phyloP scores from a whole-genome alignment of 768 basidiomycete species.

The Fomitopsis pulvina region DNA sequence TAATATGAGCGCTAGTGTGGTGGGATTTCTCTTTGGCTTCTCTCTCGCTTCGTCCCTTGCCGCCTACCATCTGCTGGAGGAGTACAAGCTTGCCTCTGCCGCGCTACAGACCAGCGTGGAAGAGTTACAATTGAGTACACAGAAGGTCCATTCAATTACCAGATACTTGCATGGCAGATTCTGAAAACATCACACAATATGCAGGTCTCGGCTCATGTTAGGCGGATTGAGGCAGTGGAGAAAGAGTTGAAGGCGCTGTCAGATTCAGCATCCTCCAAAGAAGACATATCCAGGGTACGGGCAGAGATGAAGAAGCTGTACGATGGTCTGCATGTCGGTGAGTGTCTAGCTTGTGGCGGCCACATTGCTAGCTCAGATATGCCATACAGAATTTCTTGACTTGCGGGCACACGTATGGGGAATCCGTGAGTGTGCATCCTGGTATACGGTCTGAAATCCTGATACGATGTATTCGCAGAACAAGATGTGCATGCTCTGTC shows the following conservation, averaged over 20 bases:
- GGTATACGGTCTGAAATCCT: constrained; percentile 2
- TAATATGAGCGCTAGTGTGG: constrained; percentile 40
- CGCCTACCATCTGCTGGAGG: constrained; percentile 83
- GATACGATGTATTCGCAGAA: constrained; percentile 36
- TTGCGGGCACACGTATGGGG: constrained; percentile 81
- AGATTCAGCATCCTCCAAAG: constrained; percentile 63
- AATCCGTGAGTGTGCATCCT: constrained; percentile 54
- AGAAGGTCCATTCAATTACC: constrained; percentile 45
- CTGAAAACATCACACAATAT: not conserved
- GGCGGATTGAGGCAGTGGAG: constrained; percentile 82
- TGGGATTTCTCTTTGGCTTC: constrained; percentile 87
- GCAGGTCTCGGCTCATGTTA: constrained; percentile 78
- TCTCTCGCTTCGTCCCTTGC: constrained; percentile 83
- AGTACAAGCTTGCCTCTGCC: constrained; percentile 86
- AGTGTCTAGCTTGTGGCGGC: constrained; percentile 18
- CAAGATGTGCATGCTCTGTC: constrained; percentile 72
- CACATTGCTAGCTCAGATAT: not conserved
- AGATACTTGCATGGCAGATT: not conserved
- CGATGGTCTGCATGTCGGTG: constrained; percentile 76
- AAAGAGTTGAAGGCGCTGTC: constrained; percentile 78
- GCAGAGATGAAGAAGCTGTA: constrained; percentile 85
- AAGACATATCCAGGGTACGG: constrained; percentile 70
- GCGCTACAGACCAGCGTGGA: constrained; percentile 83
- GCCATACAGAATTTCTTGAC: constrained; percentile 64
- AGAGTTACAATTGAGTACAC: constrained; percentile 77